Evolutionary conservation across 1,284 basidiomycete genomes (phyloP).

Genomic region (Wolfiporia cocos): DNA sequence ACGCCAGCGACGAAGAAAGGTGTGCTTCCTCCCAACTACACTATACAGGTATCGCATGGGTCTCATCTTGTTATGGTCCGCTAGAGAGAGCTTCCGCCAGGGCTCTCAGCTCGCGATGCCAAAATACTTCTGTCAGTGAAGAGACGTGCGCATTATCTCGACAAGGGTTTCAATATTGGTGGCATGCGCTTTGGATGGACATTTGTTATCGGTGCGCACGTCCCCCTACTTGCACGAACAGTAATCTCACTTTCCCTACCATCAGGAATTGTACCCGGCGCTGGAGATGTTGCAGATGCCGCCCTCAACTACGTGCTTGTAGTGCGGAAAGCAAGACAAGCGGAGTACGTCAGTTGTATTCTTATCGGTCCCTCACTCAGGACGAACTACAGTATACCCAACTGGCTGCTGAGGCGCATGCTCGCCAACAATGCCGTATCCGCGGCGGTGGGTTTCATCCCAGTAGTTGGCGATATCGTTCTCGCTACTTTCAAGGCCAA

Average conservation of each 20-base stretch:
- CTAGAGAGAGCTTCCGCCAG: constrained; percentile 71
- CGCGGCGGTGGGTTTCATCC: constrained; percentile 69
- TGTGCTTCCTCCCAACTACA: constrained; percentile 29
- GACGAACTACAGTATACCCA: constrained; percentile 43
- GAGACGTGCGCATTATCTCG: constrained; percentile 82
- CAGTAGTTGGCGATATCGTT: constrained; percentile 74
- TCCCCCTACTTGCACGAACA: too few species aligned
- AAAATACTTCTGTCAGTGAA: constrained; percentile 74
- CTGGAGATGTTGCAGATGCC: constrained; percentile 63
- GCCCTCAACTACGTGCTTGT: constrained; percentile 75
- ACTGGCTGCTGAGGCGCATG: constrained; percentile 71
- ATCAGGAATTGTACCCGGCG: constrained; percentile 63
- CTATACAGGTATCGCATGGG: not conserved
- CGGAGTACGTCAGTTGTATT: constrained; percentile 36
- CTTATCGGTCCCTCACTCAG: constrained; percentile 1
- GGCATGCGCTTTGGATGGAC: constrained; percentile 89
- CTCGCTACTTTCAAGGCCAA: constrained; percentile 84
- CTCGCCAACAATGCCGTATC: constrained; percentile 76
- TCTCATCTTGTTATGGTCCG: not conserved
- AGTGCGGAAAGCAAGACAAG: constrained; percentile 69
- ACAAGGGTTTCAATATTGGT: constrained; percentile 83
- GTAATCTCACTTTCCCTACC: too few species aligned
- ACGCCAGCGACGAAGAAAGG: constrained; percentile 64
- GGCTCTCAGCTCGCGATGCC: constrained; percentile 74
- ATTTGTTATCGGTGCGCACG: constrained; percentile 68